Percentiles rank a stretch among this genome's conserved stretches.
Evolutionary conservation across 208 protist species (phyloP).

Genomic region (Trypanosomatidae sp.): DNA sequence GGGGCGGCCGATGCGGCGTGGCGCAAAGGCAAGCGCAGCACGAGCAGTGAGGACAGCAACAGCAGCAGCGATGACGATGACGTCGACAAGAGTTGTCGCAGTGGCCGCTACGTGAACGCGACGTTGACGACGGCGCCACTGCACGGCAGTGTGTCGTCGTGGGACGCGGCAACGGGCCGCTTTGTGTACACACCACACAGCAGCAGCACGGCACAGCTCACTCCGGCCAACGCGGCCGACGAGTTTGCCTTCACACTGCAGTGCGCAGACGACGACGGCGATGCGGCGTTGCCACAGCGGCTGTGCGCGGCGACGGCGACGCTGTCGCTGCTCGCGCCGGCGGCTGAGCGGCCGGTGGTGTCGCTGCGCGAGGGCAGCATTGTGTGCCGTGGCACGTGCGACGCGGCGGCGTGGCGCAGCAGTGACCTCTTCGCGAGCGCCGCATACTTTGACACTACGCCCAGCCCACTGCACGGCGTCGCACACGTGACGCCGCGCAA

Average conservation of each 20-base stretch:
- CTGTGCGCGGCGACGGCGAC: slow-evolving; percentile 11
- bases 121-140: background rate
- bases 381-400: slow-evolving; percentile 68
- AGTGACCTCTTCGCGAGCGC: slow-evolving; percentile 6
- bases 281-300: too few species aligned
- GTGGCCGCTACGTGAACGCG: too few species aligned
- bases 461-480: slow-evolving; percentile 3
- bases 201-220: background rate
- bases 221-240: slow-evolving; percentile 13
- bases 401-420: slow-evolving; percentile 35
- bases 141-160: slow-evolving; percentile 2
- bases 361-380: slow-evolving; percentile 35
- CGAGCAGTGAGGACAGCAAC: too few species aligned
- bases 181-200: slow-evolving; percentile 30
- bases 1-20: too few species aligned
- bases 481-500: slow-evolving; percentile 21
- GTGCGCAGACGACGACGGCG: slow-evolving; percentile 20
- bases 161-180: slow-evolving; percentile 10
- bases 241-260: slow-evolving; percentile 42
- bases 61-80: too few species aligned
- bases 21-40: too few species aligned
- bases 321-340: slow-evolving; percentile 15
- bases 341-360: slow-evolving; percentile 17
- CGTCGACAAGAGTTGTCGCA: too few species aligned
- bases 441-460: slow-evolving; percentile 25